phyloP scores from a whole-genome alignment of 768 basidiomycete genomes.

The Rubroboletus pulcherrimus region DNA sequence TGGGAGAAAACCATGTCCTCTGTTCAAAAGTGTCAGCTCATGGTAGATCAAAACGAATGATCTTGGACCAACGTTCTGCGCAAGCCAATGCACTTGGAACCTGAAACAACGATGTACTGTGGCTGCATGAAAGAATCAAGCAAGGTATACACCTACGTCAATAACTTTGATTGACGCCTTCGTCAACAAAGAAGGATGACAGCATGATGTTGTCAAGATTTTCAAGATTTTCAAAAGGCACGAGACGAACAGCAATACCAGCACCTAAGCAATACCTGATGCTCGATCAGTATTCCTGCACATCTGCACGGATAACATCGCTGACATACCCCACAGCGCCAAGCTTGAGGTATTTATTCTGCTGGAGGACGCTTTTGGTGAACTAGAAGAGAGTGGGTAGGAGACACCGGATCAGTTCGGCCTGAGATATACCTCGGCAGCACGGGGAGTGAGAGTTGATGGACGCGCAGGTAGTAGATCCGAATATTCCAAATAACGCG shows the following conservation, averaged over 20 bases:
- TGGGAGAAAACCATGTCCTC: slow-evolving; percentile 33
- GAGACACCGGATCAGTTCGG: neutral
- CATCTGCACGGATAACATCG: neutral
- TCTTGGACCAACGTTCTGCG: slow-evolving; percentile 32
- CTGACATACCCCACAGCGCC: slow-evolving; percentile 40
- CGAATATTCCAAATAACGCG: slow-evolving; percentile 21
- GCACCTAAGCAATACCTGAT: slow-evolving; percentile 40
- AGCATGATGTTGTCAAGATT: slow-evolving; percentile 35
- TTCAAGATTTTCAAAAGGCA: slow-evolving; percentile 31
- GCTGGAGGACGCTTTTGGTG: slow-evolving; percentile 34
- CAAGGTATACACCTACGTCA: slow-evolving; percentile 5
- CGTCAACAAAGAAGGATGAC: slow-evolving; percentile 37
- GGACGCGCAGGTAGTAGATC: slow-evolving; percentile 22
- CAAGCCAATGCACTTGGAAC: slow-evolving; percentile 34
- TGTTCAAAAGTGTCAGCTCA: slow-evolving; percentile 9
- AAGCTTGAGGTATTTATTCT: slow-evolving; percentile 38
- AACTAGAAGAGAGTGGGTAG: slow-evolving; percentile 24
- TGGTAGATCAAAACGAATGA: neutral
- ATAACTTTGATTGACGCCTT: slow-evolving; percentile 35
- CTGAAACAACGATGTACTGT: slow-evolving; percentile 2
- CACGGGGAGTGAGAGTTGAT: slow-evolving; percentile 27
- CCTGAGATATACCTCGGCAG: slow-evolving; percentile 19
- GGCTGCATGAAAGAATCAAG: neutral
- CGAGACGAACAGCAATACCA: slow-evolving; percentile 27
- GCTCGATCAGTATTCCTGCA: neutral